phyloP scores from a whole-genome alignment of 1,139 yeast genomes.

The Debaryomyces sp. region DNA sequence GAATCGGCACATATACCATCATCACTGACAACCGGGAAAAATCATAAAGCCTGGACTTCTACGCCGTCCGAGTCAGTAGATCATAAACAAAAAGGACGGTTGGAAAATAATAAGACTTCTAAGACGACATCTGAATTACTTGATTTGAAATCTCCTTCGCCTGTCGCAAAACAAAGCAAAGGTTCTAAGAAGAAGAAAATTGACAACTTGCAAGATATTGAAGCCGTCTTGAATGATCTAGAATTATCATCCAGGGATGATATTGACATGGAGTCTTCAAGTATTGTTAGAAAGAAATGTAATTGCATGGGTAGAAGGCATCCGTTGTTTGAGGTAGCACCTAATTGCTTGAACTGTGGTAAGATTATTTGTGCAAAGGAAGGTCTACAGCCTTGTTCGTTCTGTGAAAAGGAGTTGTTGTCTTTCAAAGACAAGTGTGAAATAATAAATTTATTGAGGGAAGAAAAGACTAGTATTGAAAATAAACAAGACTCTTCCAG shows the following conservation, averaged over 20 bases:
- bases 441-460: slow-evolving; percentile 53
- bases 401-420: slow-evolving; percentile 72
- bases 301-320: slow-evolving; percentile 86
- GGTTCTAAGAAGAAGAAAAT: slow-evolving; percentile 41
- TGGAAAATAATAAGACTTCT: slow-evolving; percentile 25
- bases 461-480: slow-evolving; percentile 41
- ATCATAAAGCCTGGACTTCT: slow-evolving; percentile 11
- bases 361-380: slow-evolving; percentile 88
- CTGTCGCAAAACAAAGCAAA: slow-evolving; percentile 26
- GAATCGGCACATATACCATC: background rate
- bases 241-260: slow-evolving; percentile 26
- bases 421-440: slow-evolving; percentile 60
- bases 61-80: slow-evolving; percentile 21
- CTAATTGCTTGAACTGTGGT: slow-evolving; percentile 94
- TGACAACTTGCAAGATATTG: slow-evolving; percentile 61
- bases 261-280: slow-evolving; percentile 12
- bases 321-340: slow-evolving; percentile 86
- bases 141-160: slow-evolving; percentile 24
- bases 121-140: slow-evolving; percentile 43
- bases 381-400: slow-evolving; percentile 89
- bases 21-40: slow-evolving; percentile 2
- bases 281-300: slow-evolving; percentile 45
- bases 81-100: slow-evolving; percentile 20
- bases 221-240: slow-evolving; percentile 40
- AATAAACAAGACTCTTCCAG: slow-evolving; percentile 7